Conservation (phyloP, 148 eudicot species). For the Oxyria digyna region DNA sequence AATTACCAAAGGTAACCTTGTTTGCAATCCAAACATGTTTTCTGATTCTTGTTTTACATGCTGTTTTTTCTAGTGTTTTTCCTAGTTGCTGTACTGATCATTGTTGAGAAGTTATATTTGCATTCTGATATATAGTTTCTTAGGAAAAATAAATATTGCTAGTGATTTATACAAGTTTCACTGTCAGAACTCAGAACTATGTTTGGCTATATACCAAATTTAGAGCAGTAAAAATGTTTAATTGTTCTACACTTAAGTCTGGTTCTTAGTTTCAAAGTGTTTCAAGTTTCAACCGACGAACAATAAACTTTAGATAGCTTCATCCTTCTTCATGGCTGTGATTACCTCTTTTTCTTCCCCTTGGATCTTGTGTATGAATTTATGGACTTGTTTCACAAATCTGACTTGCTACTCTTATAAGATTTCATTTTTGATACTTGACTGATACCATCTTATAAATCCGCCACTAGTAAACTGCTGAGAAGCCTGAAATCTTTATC, state of each 20-base stretch:
- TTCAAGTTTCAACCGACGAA: neutral
- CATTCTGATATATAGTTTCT: neutral
- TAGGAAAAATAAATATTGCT: neutral
- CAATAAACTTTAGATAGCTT: too few relatives aligned
- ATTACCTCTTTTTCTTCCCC: neutral
- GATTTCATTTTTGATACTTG: too few relatives aligned
- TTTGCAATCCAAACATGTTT: neutral
- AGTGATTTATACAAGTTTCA: neutral
- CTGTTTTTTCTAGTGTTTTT: neutral
- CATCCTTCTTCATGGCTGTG: neutral
- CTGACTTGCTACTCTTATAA: neutral
- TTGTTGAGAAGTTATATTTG: neutral
- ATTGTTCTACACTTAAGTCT: neutral
- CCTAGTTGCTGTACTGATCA: neutral
- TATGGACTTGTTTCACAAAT: neutral
- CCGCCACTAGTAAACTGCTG: too few relatives aligned
- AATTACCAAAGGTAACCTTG: neutral
- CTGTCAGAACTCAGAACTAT: neutral
- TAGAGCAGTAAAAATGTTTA: neutral
- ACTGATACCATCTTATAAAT: too few relatives aligned
- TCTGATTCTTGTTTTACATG: neutral
- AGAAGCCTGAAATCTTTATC: too few relatives aligned
- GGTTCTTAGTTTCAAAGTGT: neutral
- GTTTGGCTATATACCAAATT: neutral
- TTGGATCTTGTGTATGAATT: neutral